Evolutionary conservation across 352 stramenopile species (phyloP).

Genomic region (Phytophthora sp.): DNA sequence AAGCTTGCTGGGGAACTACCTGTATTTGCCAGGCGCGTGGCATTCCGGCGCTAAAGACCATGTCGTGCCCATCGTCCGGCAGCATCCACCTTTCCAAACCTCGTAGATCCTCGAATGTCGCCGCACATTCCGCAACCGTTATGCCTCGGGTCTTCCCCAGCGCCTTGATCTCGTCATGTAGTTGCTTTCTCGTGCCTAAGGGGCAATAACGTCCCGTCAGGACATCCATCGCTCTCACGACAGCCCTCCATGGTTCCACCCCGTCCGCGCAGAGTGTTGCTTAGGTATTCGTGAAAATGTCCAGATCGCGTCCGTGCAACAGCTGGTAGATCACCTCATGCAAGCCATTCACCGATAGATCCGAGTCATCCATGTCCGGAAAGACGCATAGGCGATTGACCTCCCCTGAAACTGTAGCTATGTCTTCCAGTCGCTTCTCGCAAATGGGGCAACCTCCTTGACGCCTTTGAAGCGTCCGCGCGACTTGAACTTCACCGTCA

Average conservation of each 20-base stretch:
- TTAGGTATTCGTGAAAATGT: neutral
- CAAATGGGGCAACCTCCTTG: neutral
- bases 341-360: neutral
- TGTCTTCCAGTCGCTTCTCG: neutral
- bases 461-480: neutral
- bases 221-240: neutral
- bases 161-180: neutral
- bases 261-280: neutral
- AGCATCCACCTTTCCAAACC: neutral
- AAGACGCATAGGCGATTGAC: neutral
- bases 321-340: neutral
- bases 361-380: neutral
- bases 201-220: neutral
- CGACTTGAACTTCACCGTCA: neutral
- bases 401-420: neutral
- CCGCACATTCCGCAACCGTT: neutral
- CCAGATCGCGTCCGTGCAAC: neutral
- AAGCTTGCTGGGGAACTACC: neutral
- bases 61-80: neutral
- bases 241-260: neutral
- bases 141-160: neutral
- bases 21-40: neutral
- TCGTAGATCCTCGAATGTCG: neutral
- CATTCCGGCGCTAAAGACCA: neutral
- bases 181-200: neutral